These are phyloP conservation scores for Myxozyma monticola DNA, from an alignment of 805 yeast species.

Conservation along the genomic window DNA sequence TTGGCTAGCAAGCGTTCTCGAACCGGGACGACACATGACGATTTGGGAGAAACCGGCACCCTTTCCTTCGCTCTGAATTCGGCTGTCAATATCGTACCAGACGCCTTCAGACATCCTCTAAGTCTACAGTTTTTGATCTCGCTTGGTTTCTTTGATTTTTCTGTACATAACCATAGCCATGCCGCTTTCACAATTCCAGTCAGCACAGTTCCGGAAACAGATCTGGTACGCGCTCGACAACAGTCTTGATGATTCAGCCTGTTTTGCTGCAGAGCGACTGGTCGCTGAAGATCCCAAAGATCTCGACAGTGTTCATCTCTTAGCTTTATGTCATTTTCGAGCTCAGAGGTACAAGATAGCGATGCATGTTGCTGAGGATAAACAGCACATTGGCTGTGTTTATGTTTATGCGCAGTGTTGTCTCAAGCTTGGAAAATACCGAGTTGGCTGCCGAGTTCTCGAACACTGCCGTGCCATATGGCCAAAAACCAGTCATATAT, in stretches of 20 bases:
- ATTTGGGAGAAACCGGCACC: too few relatives aligned
- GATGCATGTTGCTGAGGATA: slow-evolving; percentile 48
- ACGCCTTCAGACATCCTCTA: too few relatives aligned
- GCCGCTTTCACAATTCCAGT: background rate
- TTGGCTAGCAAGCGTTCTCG: too few relatives aligned
- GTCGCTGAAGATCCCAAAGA: slow-evolving; percentile 60
- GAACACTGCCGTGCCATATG: slow-evolving; percentile 19
- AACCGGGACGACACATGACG: too few relatives aligned
- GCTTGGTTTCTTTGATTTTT: too few relatives aligned
- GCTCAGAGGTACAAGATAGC: slow-evolving; percentile 63
- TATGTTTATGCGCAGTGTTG: slow-evolving; percentile 73
- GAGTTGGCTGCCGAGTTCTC: slow-evolving; percentile 51
- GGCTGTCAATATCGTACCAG: too few relatives aligned
- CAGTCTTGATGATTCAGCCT: slow-evolving; percentile 71
- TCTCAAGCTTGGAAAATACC: slow-evolving; percentile 51
- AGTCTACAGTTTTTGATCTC: too few relatives aligned
- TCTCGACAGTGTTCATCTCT: slow-evolving; percentile 64
- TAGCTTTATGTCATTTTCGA: slow-evolving; percentile 65
- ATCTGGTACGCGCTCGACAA: slow-evolving; percentile 72
- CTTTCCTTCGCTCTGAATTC: too few relatives aligned
- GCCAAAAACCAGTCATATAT: slow-evolving; percentile 21
- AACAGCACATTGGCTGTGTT: slow-evolving; percentile 69
- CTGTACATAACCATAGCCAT: too few relatives aligned
- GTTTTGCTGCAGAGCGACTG: slow-evolving; percentile 80
- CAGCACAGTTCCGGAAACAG: slow-evolving; percentile 43